These are phyloP conservation scores for Phytophthora vignae DNA, from an alignment of 352 stramenopile species.

Conservation along the genomic window DNA sequence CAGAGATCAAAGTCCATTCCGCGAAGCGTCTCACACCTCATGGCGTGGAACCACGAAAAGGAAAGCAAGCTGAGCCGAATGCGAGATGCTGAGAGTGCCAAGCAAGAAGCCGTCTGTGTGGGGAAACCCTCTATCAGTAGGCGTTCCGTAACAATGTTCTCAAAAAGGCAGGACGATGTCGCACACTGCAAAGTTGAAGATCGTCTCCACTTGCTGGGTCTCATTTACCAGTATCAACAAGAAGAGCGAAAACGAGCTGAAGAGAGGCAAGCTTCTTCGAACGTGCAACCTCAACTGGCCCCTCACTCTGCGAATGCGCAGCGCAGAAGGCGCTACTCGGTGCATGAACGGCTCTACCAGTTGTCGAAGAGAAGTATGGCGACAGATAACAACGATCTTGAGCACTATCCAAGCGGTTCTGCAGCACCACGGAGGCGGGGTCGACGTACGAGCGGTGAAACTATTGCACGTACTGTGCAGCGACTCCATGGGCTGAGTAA, in stretches of 20 bases:
- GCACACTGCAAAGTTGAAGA: constrained; percentile 73
- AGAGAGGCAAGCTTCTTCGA: constrained; percentile 10
- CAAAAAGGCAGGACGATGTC: constrained; percentile 54
- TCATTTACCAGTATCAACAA: constrained; percentile 79
- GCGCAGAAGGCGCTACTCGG: constrained; percentile 29
- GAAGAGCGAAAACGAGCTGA: constrained; percentile 51
- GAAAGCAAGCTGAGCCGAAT: constrained; percentile 59
- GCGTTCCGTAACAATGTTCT: constrained; percentile 45
- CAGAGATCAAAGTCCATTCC: constrained; percentile 71
- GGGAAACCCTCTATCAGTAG: constrained; percentile 45
- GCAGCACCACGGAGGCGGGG: constrained; percentile 4
- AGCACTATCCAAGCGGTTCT: constrained; percentile 1
- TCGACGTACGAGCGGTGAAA: constrained; percentile 10
- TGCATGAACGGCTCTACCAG: constrained; percentile 65
- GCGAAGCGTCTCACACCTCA: constrained; percentile 65
- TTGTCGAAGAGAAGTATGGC: constrained; percentile 34
- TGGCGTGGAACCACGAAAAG: constrained; percentile 71
- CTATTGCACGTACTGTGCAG: constrained; percentile 23
- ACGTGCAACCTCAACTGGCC: constrained; percentile 47
- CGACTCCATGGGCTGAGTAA: constrained; percentile 50
- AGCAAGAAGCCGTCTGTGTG: constrained; percentile 38
- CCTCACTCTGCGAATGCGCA: constrained; percentile 62
- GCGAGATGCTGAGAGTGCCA: constrained; percentile 42
- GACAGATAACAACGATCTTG: constrained; percentile 6
- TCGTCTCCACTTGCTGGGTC: constrained; percentile 67